Evolutionary conservation across 2,329 filamentous ascomycete genomes (phyloP), one percentile per base, ranked within the genome.

Genomic region (Huntiella decipiens): DNA sequence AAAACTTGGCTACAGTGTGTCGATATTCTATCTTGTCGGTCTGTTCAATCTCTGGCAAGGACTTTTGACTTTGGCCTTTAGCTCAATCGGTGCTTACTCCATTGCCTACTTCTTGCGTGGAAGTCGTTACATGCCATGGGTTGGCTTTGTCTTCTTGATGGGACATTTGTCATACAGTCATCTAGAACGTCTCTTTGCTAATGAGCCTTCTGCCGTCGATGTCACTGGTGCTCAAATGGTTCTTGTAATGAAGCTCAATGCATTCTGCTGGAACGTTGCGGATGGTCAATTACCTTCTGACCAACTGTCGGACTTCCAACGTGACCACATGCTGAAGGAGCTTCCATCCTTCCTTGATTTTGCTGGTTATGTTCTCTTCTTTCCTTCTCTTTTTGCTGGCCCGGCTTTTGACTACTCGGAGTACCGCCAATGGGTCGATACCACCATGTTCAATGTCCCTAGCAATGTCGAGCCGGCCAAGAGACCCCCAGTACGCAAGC

Each of bases 221-320:
- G 87, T 98, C 54, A 95, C 88, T 0, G 87, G 82, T 36, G 86
- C 88, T 1, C 91, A 98, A 61, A 98, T 98, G 91, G 91, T 98
- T 32, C 65, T 96, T 54, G 79, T 96, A 52, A 98, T 98, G 85
- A 98, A 98, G 62, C 74, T 98, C 33, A 85, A 79, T 16, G 82
- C 88, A 4, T 98, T 98, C 58, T 93, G 85, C 65, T 98, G 91
- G 91, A 96, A 96, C 58, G 79, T 96, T 6, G 86, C 91, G 56
- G 91, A 98, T 60, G 92, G 91, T 15, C 77, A 79, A 49, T 69
- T 93, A 15, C 77, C 84, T 3, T 75, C 80, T 13, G 71, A 79
- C 38, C 75, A 87, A 48, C 73, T 98, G n/a, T 83, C 82, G 1
- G 83, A 91, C 43, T 75, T 81, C 39, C 91, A 98, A 60, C 87